Conservation (phyloP, 2,329 filamentous ascomycete genomes). For the Chaetomium olivaceum region DNA sequence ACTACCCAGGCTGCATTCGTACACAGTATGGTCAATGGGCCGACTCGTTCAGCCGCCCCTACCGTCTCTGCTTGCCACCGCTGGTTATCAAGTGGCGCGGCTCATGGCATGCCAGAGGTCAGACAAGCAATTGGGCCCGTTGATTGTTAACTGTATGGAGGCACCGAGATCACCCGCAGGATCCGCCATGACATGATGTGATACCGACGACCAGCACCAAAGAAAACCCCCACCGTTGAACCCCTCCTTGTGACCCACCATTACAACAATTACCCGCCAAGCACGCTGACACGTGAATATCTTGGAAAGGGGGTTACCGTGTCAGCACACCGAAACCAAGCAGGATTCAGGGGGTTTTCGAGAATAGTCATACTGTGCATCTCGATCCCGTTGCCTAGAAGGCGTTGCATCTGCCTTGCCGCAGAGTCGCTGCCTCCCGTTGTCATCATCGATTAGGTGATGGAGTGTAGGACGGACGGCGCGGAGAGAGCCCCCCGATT, state of each 20-base stretch:
- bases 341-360: not conserved
- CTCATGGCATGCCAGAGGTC: not conserved
- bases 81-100: not conserved
- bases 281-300: not conserved
- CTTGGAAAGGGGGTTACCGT: not conserved
- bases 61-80: not conserved
- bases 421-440: not conserved
- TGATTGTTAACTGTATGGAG: not conserved
- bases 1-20: no score
- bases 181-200: slow-evolving; percentile 4
- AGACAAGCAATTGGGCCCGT: not conserved
- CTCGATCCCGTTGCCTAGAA: not conserved
- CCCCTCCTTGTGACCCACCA: not conserved
- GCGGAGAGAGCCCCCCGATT: not conserved
- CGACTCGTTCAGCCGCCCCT: not conserved
- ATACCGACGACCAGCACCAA: not conserved
- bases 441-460: not conserved
- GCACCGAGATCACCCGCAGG: not conserved
- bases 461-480: not conserved
- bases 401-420: not conserved
- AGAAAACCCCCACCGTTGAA: slow-evolving; percentile 1
- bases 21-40: no score
- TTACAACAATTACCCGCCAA: not conserved
- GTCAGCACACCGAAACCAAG: not conserved
- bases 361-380: not conserved